These are phyloP conservation scores for Phialocephala subalpina DNA, from an alignment of 2,329 filamentous ascomycete species.

Conservation along the genomic window DNA sequence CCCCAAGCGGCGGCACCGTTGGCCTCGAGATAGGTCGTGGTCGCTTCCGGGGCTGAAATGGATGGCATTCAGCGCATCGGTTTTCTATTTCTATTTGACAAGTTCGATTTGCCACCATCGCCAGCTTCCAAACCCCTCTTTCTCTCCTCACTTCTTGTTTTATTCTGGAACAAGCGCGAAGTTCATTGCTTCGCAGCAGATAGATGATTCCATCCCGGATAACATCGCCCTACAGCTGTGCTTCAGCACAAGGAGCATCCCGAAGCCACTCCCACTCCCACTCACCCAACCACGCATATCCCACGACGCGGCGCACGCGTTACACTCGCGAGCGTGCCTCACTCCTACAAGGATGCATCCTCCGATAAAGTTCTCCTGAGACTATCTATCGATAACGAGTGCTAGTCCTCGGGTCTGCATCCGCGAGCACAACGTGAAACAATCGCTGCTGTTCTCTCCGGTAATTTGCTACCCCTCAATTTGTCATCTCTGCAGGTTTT, in stretches of 20 bases:
- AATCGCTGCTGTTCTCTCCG: background rate
- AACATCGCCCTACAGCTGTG: background rate
- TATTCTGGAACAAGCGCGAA: constrained; percentile 5
- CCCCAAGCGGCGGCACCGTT: constrained; percentile 24
- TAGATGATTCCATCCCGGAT: too few species aligned
- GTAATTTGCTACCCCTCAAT: constrained; percentile 9
- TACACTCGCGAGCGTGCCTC: background rate
- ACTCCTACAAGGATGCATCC: background rate
- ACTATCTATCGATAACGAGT: constrained; percentile 16
- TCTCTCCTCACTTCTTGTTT: background rate
- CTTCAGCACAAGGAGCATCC: background rate
- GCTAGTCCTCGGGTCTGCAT: background rate
- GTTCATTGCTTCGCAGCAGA: background rate
- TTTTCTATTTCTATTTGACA: background rate
- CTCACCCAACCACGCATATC: background rate
- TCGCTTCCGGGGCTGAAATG: constrained; percentile 9
- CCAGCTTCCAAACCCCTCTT: background rate
- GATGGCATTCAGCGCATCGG: constrained; percentile 15
- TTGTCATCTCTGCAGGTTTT: too few species aligned
- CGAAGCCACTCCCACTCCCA: background rate
- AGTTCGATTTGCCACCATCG: background rate
- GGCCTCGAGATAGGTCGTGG: constrained; percentile 25
- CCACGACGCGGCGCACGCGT: background rate
- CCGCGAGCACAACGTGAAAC: constrained; percentile 9
- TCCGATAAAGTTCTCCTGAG: constrained; percentile 11